Evolutionary conservation across 371 early-diverging fungal genomes (phyloP).

Genomic region (Encephalitozoon hellem): DNA sequence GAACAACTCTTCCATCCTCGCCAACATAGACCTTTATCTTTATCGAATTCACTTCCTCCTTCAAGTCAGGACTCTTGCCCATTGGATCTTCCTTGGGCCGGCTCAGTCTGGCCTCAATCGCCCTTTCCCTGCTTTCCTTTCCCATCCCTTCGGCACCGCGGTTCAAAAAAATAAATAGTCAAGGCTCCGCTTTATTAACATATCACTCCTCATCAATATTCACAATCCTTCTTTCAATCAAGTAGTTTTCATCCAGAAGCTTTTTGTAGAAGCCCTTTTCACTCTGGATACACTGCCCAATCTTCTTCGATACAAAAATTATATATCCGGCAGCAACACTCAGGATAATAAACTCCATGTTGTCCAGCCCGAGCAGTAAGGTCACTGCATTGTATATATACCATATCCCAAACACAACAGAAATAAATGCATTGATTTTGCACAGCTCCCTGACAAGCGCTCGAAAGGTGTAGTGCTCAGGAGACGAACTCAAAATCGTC

Average conservation of each 20-base stretch:
- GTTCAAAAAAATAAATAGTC: neutral
- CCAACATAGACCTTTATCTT: slow-evolving; percentile 36
- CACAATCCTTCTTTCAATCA: slow-evolving; percentile 6
- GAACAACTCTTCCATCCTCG: slow-evolving; percentile 5
- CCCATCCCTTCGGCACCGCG: neutral
- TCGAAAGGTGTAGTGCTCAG: neutral
- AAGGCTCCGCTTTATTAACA: neutral
- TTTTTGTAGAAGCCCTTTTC: neutral
- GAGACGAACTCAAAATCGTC: neutral
- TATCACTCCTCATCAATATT: neutral
- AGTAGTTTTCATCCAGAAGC: neutral
- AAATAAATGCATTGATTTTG: slow-evolving; percentile 6
- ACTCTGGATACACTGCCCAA: neutral
- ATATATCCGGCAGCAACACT: neutral
- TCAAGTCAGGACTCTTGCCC: neutral
- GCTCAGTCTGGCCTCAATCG: neutral
- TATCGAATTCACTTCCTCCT: neutral
- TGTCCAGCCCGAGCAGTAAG: neutral
- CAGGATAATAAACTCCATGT: neutral
- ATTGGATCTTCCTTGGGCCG: neutral
- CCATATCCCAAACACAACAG: neutral
- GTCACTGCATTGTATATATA: slow-evolving; percentile 1
- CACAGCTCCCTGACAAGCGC: neutral
- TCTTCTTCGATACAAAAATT: neutral
- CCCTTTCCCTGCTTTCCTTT: neutral